Evolutionary conservation across 371 early-diverging fungal genomes (phyloP), one percentile per base, ranked within the genome.

Genomic region (Mucor lusitanicus): DNA sequence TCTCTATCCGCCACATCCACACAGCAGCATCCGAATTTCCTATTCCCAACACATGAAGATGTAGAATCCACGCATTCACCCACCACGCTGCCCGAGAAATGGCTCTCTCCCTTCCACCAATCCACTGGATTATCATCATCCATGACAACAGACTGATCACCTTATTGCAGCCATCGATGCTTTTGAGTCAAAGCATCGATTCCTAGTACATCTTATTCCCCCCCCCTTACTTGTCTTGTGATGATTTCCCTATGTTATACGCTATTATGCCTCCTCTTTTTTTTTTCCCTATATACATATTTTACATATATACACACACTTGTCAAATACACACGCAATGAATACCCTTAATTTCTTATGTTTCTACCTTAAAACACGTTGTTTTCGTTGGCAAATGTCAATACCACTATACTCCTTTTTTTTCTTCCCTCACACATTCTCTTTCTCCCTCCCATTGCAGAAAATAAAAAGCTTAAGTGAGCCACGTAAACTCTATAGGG

Each of bases 51-150:
- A 25, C 50, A 50, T 12, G 12, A 50, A 6, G 50, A 50, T 50
- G 50, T n/a, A n/a, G n/a, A 50, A 25, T 23, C 50, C 6, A 50
- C 50, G 25, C 21, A 50, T 9, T 50, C 50, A 3, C 50, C 50
- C 11, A 50, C 50, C 9, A 48, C 48, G 12, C 12, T 60, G n/a
- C 61, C 61, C 11, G 61, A 60, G 28, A 60, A 60, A 60, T 60
- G 61, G 61, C 9, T 60, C 19, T 23, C 61, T 30, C 11, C 61
- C 30, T 60, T 30, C 30, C 61, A 32, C 11, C 46, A 60, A n/a
- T 30, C 44, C 44, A 44, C 61, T 30, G 61, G 61, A 60, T 44
- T 60, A 60, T 11, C 32, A 60, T 11, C 32, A 30, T 44, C 59
- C 12, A 44, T 50, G 12, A 3, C 25, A 21, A 50, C 50, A 25